Conservation (phyloP, 495 filamentous ascomycete species). For the Lasiosphaeris hirsuta region DNA sequence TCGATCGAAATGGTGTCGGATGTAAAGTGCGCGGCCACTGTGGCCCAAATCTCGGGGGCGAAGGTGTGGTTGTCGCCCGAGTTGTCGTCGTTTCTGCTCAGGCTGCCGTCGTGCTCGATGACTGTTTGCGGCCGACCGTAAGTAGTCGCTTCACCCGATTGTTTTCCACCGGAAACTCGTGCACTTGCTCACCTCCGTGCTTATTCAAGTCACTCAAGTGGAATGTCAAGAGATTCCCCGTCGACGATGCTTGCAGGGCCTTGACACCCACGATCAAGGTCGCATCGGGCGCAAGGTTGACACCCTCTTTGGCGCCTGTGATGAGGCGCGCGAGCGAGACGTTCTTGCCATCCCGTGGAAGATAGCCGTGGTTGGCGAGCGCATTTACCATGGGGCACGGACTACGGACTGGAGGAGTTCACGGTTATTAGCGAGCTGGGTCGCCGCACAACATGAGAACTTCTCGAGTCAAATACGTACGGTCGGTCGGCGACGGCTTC, state of each 20-base stretch:
- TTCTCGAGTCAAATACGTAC: not conserved
- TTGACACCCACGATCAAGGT: constrained; percentile 22
- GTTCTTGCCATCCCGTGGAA: constrained; percentile 50
- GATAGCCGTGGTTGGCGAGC: constrained; percentile 56
- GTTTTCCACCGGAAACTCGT: too few species aligned
- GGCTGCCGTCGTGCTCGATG: constrained; percentile 34
- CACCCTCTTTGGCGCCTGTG: constrained; percentile 19
- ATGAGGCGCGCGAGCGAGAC: constrained; percentile 27
- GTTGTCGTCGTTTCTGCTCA: constrained; percentile 22
- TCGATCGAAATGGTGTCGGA: constrained; percentile 24
- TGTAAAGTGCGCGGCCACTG: constrained; percentile 9
- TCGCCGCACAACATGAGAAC: not conserved
- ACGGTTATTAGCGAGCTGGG: not conserved
- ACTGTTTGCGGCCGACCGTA: constrained; percentile 9
- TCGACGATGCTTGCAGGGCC: constrained; percentile 26
- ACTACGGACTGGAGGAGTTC: constrained; percentile 23
- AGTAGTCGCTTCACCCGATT: too few species aligned
- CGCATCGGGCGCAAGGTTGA: constrained; percentile 26
- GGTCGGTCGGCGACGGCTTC: constrained; percentile 13
- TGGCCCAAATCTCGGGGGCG: constrained; percentile 24
- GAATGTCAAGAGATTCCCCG: constrained; percentile 25
- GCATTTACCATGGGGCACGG: constrained; percentile 55
- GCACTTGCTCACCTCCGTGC: constrained; percentile 22
- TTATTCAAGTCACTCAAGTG: constrained; percentile 29
- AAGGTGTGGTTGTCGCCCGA: constrained; percentile 32